Base-by-base conservation (phyloP, 164 flowering plant genomes). In the Sedum album region DNA sequence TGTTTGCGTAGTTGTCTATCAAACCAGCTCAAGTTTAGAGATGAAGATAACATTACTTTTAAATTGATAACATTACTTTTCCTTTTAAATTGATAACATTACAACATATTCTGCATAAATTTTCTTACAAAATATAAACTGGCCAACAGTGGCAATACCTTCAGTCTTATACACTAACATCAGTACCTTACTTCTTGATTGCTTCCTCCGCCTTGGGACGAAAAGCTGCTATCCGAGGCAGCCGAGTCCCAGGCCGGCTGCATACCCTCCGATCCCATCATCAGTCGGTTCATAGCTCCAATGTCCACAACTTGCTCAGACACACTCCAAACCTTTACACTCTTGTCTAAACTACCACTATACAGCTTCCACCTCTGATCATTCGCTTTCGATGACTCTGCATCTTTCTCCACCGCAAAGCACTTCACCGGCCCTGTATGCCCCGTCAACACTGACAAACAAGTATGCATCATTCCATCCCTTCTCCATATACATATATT, bases 321-420 rank as follows among this genome's bases (percentile, higher is more conserved):
- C 42, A 39, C 42, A 39, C 42, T 39, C 42, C 42, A 39, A 39
- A 39, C 42, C 42, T 39, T 39, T 6, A 64, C 66, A 64, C 41
- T 31, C 66, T 64, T 64, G 44, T 64, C 66, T 23, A 64, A 30
- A 23, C 66, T 64, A 20, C 66, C 66, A 31, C 66, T 64, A 38
- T 64, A 64, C 6, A 64, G 42, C 42, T 64, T 64, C 66, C 66
- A 64, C 26, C 66, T 64, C 66, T 38, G 26, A 64, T 38, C 39
- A 23, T 38, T 35, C 5, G 66, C 23, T 10, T 64, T 64, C 15
- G 31, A 55, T 2, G 31, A 25, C 60, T 35, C 44, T 2, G 39
- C 42, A 8, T 64, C 66, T 25, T 64, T 21, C 65, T 61, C 36
- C 1, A 61, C 41, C n/a, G n/a, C n/a, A n/a, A n/a, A n/a, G n/a